Evolutionary conservation across 1,284 basidiomycete genomes (phyloP).

Genomic region (Kwoniella shivajii): DNA sequence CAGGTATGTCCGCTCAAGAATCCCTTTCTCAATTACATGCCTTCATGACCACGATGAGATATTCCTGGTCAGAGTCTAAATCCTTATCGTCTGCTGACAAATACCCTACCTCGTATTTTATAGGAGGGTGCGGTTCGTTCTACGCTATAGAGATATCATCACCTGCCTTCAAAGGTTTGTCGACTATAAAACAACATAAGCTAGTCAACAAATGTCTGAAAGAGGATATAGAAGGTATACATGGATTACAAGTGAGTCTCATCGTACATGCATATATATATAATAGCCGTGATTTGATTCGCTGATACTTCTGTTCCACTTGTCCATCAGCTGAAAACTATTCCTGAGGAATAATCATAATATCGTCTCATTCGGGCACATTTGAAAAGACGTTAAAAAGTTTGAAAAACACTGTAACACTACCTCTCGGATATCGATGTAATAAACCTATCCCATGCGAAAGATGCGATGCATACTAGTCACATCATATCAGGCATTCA

Average conservation of each 20-base stretch:
- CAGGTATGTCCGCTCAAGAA: constrained; percentile 68
- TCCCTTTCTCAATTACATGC: background rate
- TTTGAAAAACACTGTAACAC: background rate
- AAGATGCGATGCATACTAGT: no score
- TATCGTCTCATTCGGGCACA: background rate
- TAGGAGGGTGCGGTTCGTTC: constrained; percentile 94
- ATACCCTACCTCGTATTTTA: background rate
- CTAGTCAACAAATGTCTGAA: constrained; percentile 86
- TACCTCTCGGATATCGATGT: no score
- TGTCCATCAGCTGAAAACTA: constrained; percentile 42
- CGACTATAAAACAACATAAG: constrained; percentile 90
- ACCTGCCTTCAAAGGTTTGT: constrained; percentile 77
- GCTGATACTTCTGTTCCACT: constrained; percentile 13
- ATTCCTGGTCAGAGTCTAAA: background rate
- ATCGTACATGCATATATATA: background rate
- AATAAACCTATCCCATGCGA: no score
- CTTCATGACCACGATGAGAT: background rate
- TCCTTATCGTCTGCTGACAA: constrained; percentile 2
- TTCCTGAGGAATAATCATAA: constrained; percentile 33
- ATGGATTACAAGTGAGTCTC: constrained; percentile 82
- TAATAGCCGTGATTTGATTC: constrained; percentile 8
- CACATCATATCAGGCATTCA: no score
- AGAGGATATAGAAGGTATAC: constrained; percentile 86
- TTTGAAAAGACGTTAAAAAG: background rate
- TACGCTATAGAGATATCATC: constrained; percentile 91